Conservation (phyloP, 768 basidiomycete species). For the Naganishia kalamii region DNA sequence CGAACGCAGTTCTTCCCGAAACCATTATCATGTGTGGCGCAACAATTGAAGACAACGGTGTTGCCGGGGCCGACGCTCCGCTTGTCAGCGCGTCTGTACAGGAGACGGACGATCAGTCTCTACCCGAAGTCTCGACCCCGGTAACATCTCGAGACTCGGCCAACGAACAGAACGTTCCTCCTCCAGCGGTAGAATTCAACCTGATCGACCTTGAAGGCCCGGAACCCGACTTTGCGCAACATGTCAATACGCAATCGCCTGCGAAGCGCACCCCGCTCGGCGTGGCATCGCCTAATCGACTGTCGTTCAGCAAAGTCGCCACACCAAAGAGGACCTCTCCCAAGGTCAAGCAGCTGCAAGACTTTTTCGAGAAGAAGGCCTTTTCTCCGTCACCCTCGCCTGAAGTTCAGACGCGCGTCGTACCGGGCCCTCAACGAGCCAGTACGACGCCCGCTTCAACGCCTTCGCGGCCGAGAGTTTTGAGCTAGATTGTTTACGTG, state of each 20-base stretch:
- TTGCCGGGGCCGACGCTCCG: conserved; percentile 3
- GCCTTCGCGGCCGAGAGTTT: not conserved
- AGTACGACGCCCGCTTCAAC: conserved; percentile 1
- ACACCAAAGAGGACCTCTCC: not conserved
- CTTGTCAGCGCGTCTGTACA: conserved; percentile 19
- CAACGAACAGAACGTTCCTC: not conserved
- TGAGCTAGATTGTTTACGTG: not conserved
- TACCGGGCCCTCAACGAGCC: not conserved
- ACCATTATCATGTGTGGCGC: no score
- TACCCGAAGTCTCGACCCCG: not conserved
- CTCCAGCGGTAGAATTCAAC: not conserved
- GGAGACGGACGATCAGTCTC: not conserved
- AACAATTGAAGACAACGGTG: conserved; percentile 2
- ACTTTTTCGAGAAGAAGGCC: conserved; percentile 20
- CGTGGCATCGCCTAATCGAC: conserved; percentile 5
- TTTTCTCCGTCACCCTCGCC: conserved; percentile 12
- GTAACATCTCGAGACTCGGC: not conserved
- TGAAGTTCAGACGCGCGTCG: not conserved
- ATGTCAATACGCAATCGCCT: not conserved
- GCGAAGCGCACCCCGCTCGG: conserved; percentile 11
- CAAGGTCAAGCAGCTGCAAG: conserved; percentile 11
- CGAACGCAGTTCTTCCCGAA: no score
- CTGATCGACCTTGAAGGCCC: conserved; percentile 8
- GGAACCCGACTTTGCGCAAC: not conserved
- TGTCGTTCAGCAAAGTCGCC: not conserved